Conservation (phyloP, 2,329 filamentous ascomycete species). For the Bipolaris victoriae region DNA sequence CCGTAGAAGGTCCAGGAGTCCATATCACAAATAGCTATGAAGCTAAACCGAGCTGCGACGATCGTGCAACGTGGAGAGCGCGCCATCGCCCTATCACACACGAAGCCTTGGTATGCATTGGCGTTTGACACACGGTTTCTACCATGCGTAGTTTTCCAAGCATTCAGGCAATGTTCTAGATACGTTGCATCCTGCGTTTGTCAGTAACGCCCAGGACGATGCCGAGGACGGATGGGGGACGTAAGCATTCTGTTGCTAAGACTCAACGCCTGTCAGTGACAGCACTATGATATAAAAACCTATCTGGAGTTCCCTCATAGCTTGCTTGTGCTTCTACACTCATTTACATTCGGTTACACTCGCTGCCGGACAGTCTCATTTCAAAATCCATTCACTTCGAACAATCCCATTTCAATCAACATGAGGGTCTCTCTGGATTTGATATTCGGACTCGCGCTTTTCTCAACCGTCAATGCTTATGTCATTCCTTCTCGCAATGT, state of each 20-base stretch:
- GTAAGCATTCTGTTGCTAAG: slow-evolving; percentile 14
- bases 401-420: slow-evolving; percentile 7
- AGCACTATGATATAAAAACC: background rate
- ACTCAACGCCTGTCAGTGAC: background rate
- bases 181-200: slow-evolving; percentile 28
- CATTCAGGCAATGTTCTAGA: slow-evolving; percentile 17
- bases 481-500: slow-evolving; percentile 1
- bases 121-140: slow-evolving; percentile 16
- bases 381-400: background rate
- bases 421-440: slow-evolving; percentile 36
- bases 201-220: background rate
- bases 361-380: slow-evolving; percentile 27
- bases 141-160: slow-evolving; percentile 4
- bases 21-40: slow-evolving; percentile 2
- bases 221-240: slow-evolving; percentile 3
- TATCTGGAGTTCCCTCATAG: background rate
- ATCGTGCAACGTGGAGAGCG: slow-evolving; percentile 17
- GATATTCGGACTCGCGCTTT: slow-evolving; percentile 26
- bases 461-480: slow-evolving; percentile 31
- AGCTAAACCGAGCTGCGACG: slow-evolving; percentile 17
- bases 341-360: slow-evolving; percentile 4
- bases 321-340: background rate
- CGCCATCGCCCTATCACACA: slow-evolving; percentile 15
- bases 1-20: background rate
- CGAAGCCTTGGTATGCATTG: slow-evolving; percentile 14